Conservation (phyloP, 768 basidiomycete species). For the Agaricus subrufescens region DNA sequence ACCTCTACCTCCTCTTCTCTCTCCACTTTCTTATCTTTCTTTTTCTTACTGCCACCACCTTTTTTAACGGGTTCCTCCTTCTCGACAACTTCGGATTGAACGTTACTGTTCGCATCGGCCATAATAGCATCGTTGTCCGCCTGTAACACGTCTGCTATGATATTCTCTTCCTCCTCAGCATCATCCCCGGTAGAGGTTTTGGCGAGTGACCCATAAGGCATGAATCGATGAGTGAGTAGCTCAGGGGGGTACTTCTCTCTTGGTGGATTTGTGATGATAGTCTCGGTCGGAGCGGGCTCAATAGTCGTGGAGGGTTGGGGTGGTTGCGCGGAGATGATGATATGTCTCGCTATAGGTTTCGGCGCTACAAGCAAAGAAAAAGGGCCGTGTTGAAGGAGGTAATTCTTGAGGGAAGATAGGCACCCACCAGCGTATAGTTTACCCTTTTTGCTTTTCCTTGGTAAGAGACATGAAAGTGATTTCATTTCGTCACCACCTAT, state of each 20-base stretch:
- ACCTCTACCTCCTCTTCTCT: constrained; percentile 17
- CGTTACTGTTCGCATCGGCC: constrained; percentile 4
- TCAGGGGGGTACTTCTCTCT: constrained; percentile 56
- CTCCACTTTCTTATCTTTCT: constrained; percentile 10
- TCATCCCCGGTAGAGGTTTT: constrained; percentile 12
- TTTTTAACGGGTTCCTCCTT: background rate
- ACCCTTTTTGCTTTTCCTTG: constrained; percentile 56
- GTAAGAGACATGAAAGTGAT: constrained; percentile 56
- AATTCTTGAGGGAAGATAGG: background rate
- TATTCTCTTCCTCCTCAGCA: constrained; percentile 19
- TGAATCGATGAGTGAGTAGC: constrained; percentile 56
- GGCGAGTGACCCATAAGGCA: constrained; percentile 53
- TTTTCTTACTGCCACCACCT: background rate
- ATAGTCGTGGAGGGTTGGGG: constrained; percentile 26
- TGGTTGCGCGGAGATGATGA: constrained; percentile 54
- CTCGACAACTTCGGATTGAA: background rate
- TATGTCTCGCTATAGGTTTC: constrained; percentile 49
- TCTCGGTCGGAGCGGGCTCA: constrained; percentile 16
- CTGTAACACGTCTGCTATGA: background rate
- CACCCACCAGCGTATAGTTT: constrained; percentile 51
- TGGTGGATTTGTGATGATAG: constrained; percentile 43
- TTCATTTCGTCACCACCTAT: constrained; percentile 63
- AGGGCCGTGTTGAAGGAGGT: background rate
- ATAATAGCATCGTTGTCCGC: constrained; percentile 14
- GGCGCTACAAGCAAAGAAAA: constrained; percentile 40